These are phyloP conservation scores for Tolypocladium ovalisporum DNA, from an alignment of 2,329 filamentous ascomycete species.

Conservation along the genomic window DNA sequence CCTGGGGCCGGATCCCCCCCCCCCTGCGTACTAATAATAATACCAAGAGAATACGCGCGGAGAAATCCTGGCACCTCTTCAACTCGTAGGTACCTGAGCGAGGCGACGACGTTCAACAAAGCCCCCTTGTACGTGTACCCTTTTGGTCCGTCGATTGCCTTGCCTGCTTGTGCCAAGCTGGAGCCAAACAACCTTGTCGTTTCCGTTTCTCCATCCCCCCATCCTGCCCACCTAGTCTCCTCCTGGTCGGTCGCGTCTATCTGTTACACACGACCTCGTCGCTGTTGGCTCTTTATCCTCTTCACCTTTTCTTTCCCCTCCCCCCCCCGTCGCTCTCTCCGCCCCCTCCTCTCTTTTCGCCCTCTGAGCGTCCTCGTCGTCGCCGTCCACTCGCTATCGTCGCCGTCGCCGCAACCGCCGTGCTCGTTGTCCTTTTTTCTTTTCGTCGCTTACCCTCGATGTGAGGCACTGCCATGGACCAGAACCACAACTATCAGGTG, in stretches of 20 bases:
- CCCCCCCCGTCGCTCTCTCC: not conserved
- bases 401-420: not conserved
- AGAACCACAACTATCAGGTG: constrained; percentile 15
- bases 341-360: not conserved
- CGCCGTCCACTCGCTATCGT: constrained; percentile 4
- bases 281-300: not conserved
- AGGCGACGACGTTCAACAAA: too few species aligned
- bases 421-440: constrained; percentile 1
- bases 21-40: constrained; percentile 4
- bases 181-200: not conserved
- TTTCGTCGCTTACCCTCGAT: constrained; percentile 12
- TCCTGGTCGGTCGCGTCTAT: not conserved
- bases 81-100: not conserved
- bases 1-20: not conserved
- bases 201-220: not conserved
- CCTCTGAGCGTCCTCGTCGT: not conserved
- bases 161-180: not conserved
- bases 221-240: not conserved
- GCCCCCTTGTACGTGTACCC: too few species aligned
- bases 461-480: constrained; percentile 21
- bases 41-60: constrained; percentile 4
- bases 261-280: constrained; percentile 2
- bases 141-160: not conserved
- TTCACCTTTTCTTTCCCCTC: constrained; percentile 3
- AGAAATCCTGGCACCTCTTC: constrained; percentile 1